A percentile compares a stretch with the other conserved stretches of the same genome.
Conservation (phyloP, 2,329 filamentous ascomycete genomes). For the Hypoxylon sp. region DNA sequence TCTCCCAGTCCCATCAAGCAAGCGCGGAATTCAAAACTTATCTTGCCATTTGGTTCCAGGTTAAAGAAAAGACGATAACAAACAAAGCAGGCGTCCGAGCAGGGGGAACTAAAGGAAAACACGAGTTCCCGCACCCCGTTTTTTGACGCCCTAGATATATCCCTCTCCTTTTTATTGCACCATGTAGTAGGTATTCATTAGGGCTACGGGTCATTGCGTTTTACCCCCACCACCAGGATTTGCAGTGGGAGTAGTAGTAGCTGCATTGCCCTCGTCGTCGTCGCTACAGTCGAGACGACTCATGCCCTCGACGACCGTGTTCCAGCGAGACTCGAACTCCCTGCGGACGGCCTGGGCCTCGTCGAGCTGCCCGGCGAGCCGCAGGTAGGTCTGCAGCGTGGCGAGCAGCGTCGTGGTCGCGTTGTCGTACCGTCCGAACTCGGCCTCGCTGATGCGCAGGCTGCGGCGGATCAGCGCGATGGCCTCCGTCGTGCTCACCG, state of each 20-base stretch:
- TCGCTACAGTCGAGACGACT: too few relatives aligned
- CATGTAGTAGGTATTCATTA: constrained; percentile 36
- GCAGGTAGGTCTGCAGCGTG: constrained; percentile 23
- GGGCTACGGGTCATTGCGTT: constrained; percentile 25
- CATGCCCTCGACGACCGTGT: constrained; percentile 21
- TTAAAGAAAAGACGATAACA: too few relatives aligned
- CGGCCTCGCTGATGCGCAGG: constrained; percentile 21
- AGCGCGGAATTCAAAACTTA: too few relatives aligned
- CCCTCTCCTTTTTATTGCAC: constrained; percentile 19
- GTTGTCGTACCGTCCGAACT: constrained; percentile 29
- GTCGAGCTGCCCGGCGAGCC: constrained; percentile 3
- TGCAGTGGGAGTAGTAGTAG: too few relatives aligned
- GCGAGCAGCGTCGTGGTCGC: constrained; percentile 27
- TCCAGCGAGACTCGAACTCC: constrained; percentile 30
- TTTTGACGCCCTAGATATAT: too few relatives aligned
- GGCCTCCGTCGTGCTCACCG: constrained; percentile 20
- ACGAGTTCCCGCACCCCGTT: too few relatives aligned
- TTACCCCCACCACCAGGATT: too few relatives aligned
- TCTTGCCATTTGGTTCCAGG: too few relatives aligned
- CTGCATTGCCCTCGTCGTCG: too few relatives aligned
- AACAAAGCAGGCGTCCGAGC: not conserved
- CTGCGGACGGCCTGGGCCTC: constrained; percentile 20
- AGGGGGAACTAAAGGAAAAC: not conserved
- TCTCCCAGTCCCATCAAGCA: too few relatives aligned
- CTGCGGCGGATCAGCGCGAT: constrained; percentile 19